Evolutionary conservation across 2,329 filamentous ascomycete genomes (phyloP), one percentile per base, ranked within the genome.

Genomic region (Aspergillus persii): DNA sequence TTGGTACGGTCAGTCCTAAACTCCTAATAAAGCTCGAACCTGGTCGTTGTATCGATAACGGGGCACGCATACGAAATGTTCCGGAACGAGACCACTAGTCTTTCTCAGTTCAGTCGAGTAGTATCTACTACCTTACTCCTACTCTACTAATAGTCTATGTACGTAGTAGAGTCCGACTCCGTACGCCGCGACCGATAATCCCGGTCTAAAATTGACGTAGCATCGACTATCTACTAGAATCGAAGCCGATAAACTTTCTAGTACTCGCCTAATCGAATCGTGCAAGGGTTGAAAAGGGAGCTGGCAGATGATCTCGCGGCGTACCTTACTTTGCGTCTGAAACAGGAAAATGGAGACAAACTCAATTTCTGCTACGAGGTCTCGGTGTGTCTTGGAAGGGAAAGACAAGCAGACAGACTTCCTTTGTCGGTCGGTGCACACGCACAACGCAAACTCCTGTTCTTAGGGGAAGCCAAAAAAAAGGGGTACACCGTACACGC

Each of bases 391-490:
- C 51, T 41, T 4, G 26, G 53, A 52, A 49, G 41, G 58, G 58
- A 53, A 56, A 56, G 53, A 52, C 33, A 9, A 56, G 26, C 31
- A 56, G 49, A 56, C 39, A 44, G 33, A 26, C 18, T 15, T 33
- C 26, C 30, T 23, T 50, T 12, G 53, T 41, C 12, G 36, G 36
- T 39, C 36, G 36, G 36, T 39, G 36, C 36, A 15, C 36, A 39
- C 36, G 12, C 36, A 41, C 50, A 36, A 44, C 51, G 53, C 39
- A 44, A 53, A 50, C 50, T 39, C 44, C 50, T 50, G 56, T 58
- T 54, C 46, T 39, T 26, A 30, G 33, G 18, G n/a, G 49, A 26
- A 36, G 15, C 30, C 15, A 52, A 23, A 46, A 46, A 41, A 44
- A 18, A 30, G 26, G 30, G 31, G 4, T 15, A 50, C 18, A 23